Evolutionary conservation across 768 basidiomycete species (phyloP).

Genomic region (Mycena sanguinolenta): DNA sequence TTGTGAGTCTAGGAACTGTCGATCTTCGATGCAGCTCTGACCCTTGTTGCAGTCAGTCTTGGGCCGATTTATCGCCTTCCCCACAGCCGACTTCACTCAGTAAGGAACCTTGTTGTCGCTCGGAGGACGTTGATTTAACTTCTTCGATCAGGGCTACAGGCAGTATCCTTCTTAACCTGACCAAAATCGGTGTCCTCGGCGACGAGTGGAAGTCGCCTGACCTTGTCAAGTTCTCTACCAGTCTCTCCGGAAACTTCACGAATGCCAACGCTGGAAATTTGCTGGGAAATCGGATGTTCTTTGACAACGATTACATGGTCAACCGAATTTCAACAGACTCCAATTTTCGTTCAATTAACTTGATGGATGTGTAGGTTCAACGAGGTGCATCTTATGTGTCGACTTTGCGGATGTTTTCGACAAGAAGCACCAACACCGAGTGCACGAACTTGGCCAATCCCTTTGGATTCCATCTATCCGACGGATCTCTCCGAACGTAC

Average conservation of each 20-base stretch:
- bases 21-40: constrained; percentile 13
- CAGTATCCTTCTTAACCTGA: constrained; percentile 70
- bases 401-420: constrained; percentile 74
- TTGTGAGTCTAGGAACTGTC: constrained; percentile 56
- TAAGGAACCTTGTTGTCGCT: constrained; percentile 41
- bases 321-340: background rate
- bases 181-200: constrained; percentile 63
- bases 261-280: constrained; percentile 69
- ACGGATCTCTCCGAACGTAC: constrained; percentile 76
- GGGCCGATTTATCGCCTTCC: constrained; percentile 77
- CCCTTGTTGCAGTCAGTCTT: constrained; percentile 63
- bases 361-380: constrained; percentile 62
- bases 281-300: constrained; percentile 74
- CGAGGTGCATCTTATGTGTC: constrained; percentile 71
- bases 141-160: constrained; percentile 60
- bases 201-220: constrained; percentile 62
- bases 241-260: constrained; percentile 50
- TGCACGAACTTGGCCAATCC: constrained; percentile 76
- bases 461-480: constrained; percentile 77
- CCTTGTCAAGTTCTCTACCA: constrained; percentile 54
- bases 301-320: constrained; percentile 78
- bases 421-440: constrained; percentile 71
- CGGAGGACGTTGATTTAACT: background rate
- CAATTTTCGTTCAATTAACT: constrained; percentile 7
- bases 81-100: constrained; percentile 61